These are phyloP conservation scores for Stenogyne calaminthoides DNA, from an alignment of 305 asterid species.

Conservation along the genomic window DNA sequence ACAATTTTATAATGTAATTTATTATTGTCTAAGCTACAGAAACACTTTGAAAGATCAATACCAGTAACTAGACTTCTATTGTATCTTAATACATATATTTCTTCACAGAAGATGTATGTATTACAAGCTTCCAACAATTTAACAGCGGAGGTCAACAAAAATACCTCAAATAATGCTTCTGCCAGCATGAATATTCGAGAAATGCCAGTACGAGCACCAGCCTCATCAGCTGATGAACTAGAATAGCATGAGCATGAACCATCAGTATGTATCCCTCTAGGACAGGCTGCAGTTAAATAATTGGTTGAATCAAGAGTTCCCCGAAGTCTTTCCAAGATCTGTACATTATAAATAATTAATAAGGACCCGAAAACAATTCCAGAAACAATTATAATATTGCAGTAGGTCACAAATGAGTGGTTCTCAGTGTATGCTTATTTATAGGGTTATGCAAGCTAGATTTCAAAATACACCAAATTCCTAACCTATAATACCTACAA, in stretches of 20 bases:
- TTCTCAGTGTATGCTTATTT: neutral
- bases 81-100: constrained; percentile 1
- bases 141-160: constrained; percentile 7
- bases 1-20: neutral
- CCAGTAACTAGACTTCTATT: constrained; percentile 14
- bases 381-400: constrained; percentile 17
- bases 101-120: constrained; percentile 8
- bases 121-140: constrained; percentile 21
- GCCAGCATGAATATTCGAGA: constrained; percentile 92
- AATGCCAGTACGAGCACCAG: constrained; percentile 74
- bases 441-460: too few relatives aligned
- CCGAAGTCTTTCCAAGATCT: constrained; percentile 75
- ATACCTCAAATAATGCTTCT: constrained; percentile 95
- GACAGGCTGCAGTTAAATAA: constrained; percentile 57
- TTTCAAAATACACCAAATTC: too few relatives aligned
- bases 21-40: constrained; percentile 20
- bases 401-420: constrained; percentile 11
- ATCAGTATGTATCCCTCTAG: constrained; percentile 72
- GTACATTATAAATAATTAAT: constrained; percentile 31
- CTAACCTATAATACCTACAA: too few relatives aligned
- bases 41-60: neutral
- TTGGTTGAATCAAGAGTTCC: constrained; percentile 50
- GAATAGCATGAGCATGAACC: constrained; percentile 80
- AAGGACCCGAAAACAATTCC: constrained; percentile 8
- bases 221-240: constrained; percentile 61